Evolutionary conservation across 2,329 filamentous ascomycete species (phyloP).

Genomic region (Leptosphaerulina australis): DNA sequence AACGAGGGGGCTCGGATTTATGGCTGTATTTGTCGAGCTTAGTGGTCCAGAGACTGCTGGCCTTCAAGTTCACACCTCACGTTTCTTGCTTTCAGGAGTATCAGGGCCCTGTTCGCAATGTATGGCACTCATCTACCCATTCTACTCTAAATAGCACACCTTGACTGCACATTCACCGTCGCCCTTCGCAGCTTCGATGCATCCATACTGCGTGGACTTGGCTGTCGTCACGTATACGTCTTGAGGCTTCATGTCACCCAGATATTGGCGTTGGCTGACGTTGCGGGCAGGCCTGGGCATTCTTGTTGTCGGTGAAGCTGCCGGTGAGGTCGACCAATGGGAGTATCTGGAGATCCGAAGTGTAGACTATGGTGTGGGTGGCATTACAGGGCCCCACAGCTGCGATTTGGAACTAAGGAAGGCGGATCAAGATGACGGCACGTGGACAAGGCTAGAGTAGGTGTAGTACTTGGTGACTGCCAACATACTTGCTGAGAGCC

Average conservation of each 20-base stretch:
- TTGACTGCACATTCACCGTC: no score
- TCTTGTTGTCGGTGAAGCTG: no score
- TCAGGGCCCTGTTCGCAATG: no score
- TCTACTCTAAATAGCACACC: no score
- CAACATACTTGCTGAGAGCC: no score
- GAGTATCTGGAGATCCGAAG: slow-evolving; percentile 3
- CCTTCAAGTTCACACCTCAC: not conserved
- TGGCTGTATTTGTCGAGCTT: not conserved
- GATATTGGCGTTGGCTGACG: slow-evolving; percentile 1
- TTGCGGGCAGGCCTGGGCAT: not conserved
- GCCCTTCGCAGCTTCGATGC: no score
- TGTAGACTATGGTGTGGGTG: not conserved
- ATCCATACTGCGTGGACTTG: no score
- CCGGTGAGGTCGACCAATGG: not conserved
- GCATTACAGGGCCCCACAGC: slow-evolving; percentile 8
- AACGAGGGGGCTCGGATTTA: not conserved
- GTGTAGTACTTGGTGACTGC: no score
- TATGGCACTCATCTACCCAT: no score
- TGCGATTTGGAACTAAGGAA: not conserved
- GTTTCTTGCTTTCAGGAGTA: no score
- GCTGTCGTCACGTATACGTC: no score
- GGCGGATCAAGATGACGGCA: not conserved
- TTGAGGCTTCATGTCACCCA: no score
- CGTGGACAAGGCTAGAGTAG: not conserved
- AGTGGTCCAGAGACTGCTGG: not conserved